Evolutionary conservation across 306 rosid species (phyloP), one percentile per base, ranked within the genome.

Genomic region (Quercus alba): DNA sequence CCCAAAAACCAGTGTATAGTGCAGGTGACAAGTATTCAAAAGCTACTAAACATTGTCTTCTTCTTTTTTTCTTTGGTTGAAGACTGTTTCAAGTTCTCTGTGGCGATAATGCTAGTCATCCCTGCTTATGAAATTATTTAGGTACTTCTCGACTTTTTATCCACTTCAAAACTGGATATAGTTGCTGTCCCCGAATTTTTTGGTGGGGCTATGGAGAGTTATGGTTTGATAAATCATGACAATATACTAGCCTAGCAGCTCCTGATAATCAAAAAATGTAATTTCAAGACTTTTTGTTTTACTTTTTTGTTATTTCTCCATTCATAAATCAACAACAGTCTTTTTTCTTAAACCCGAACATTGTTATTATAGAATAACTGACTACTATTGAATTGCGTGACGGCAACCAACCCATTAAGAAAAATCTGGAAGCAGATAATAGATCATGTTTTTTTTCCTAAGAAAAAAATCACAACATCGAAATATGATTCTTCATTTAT

Each of bases 141-240:
- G 92, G 85, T 91, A 91, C 85, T 88, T 92, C 44, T 35, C 0
- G 19, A 77, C 76, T 74, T 82, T 84, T 18, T 88, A 77, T 75
- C 77, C 90, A 1, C 91, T 89, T 28, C 89, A 35, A 88, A 86
- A 74, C 84, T 91, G 25, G 94, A 90, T 83, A 83, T 91, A 79
- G 92, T 88, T 63, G 92, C 83, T 0, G 84, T 86, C 55, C 89
- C 94, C 73, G 89, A 89, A 52, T 89, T 91, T 88, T 5, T 81
- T 69, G 89, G 31, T 44, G 94, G 90, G 38, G 94, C 94, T 20
- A 89, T 91, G 94, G 92, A 91, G 82, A 91, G 88, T 73, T 88
- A 89, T 74, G 94, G 94, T 78, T 86, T 88, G 80, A 83, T 89
- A 63, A 56, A 88, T 51, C 81, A 88, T 57, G 92, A 91, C 79